Conservation (phyloP, 495 filamentous ascomycete species). For the Aspergillus saccharolyticus region DNA sequence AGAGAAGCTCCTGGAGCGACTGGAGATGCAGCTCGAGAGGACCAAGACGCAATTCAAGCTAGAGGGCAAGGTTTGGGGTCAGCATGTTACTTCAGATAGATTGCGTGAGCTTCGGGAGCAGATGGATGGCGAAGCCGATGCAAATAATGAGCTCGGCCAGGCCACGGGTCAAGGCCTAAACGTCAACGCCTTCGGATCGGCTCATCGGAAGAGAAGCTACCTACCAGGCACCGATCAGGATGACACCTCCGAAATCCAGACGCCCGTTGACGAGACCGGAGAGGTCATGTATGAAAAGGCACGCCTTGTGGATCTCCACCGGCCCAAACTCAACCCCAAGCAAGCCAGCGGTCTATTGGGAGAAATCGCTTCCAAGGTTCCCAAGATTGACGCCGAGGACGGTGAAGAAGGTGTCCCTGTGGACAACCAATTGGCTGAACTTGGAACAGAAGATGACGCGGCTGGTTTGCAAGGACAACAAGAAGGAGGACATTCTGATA, state of each 20-base stretch:
- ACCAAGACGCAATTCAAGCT: slow-evolving; percentile 98
- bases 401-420: slow-evolving; percentile 46
- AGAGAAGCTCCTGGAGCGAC: slow-evolving; percentile 81
- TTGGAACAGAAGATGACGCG: slow-evolving; percentile 28
- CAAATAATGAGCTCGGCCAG: slow-evolving; percentile 46
- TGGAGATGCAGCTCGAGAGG: slow-evolving; percentile 91
- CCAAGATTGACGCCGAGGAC: slow-evolving; percentile 67
- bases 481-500: slow-evolving; percentile 3
- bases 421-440: slow-evolving; percentile 23
- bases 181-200: slow-evolving; percentile 60
- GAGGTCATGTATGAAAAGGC: slow-evolving; percentile 60
- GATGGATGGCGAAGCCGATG: slow-evolving; percentile 69
- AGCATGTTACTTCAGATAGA: slow-evolving; percentile 82
- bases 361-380: slow-evolving; percentile 77
- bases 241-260: slow-evolving; percentile 34
- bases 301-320: slow-evolving; percentile 60
- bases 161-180: slow-evolving; percentile 45
- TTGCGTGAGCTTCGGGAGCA: slow-evolving; percentile 86
- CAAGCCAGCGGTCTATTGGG: slow-evolving; percentile 71
- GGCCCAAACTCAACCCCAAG: slow-evolving; percentile 67
- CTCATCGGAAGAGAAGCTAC: slow-evolving; percentile 57
- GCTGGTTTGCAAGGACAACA: background rate
- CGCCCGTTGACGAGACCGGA: slow-evolving; percentile 34
- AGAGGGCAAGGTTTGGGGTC: slow-evolving; percentile 90
- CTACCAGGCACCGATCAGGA: slow-evolving; percentile 39